Percentiles rank a stretch among this genome's conserved stretches.
These are phyloP conservation scores for Ziziphus jujuba DNA, from an alignment of 306 rosid genomes.

Conservation along the genomic window DNA sequence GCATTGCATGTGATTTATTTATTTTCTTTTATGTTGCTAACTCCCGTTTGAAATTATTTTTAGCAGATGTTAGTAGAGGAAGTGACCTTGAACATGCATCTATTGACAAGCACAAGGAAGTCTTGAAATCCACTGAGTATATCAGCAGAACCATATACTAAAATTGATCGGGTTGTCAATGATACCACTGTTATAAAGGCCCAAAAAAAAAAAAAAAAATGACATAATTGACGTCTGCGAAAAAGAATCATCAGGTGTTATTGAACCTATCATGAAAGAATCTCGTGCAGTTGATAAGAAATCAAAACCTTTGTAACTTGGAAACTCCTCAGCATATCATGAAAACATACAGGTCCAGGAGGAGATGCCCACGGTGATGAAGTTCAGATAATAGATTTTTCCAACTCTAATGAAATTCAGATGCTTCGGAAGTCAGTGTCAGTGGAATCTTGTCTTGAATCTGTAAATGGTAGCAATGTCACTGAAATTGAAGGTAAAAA, in stretches of 20 bases:
- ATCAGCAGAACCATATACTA: slow-evolving; percentile 23
- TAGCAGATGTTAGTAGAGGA: slow-evolving; percentile 43
- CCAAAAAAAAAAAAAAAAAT: slow-evolving; percentile 20
- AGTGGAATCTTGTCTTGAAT: slow-evolving; percentile 55
- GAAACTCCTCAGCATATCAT: slow-evolving; percentile 32
- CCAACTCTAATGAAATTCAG: slow-evolving; percentile 28
- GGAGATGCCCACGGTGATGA: slow-evolving; percentile 27
- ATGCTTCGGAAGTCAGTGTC: slow-evolving; percentile 43
- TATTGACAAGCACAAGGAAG: slow-evolving; percentile 26
- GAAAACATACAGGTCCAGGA: slow-evolving; percentile 18
- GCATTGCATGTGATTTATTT: background rate
- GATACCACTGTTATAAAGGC: slow-evolving; percentile 33
- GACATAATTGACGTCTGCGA: slow-evolving; percentile 26
- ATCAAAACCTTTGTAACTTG: slow-evolving; percentile 17
- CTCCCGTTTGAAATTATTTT: slow-evolving; percentile 29
- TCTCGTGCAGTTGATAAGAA: slow-evolving; percentile 41
- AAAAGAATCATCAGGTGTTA: slow-evolving; percentile 31
- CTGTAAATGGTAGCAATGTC: slow-evolving; percentile 47
- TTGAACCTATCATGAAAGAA: slow-evolving; percentile 28
- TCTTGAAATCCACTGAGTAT: slow-evolving; percentile 24
- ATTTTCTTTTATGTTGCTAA: background rate
- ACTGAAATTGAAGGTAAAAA: slow-evolving; percentile 65
- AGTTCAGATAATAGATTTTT: slow-evolving; percentile 30
- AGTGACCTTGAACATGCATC: too few relatives aligned
- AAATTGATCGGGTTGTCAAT: slow-evolving; percentile 23